Conservation (phyloP, 768 basidiomycete species). For the Cystofilobasidium macerans region DNA sequence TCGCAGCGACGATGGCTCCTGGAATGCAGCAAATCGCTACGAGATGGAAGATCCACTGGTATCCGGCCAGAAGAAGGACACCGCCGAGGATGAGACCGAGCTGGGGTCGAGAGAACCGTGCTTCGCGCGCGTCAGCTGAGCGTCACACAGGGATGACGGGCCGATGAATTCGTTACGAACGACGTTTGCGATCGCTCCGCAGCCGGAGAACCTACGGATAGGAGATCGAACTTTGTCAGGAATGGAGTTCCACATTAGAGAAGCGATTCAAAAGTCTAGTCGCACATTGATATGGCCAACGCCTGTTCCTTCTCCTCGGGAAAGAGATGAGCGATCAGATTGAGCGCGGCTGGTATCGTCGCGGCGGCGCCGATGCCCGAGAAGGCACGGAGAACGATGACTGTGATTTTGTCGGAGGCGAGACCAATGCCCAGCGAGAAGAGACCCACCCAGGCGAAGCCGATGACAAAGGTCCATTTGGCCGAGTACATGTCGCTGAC, state of each 20-base stretch:
- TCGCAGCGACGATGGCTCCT: constrained; percentile 17
- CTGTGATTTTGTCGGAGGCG: constrained; percentile 33
- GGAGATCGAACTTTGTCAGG: background rate
- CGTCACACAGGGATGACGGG: too few species aligned
- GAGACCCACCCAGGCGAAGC: constrained; percentile 33
- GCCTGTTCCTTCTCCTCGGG: constrained; percentile 24
- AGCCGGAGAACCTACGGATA: constrained; percentile 2
- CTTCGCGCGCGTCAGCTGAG: too few species aligned
- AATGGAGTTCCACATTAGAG: too few species aligned
- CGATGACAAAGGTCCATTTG: constrained; percentile 33
- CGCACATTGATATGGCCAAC: constrained; percentile 21
- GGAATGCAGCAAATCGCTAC: constrained; percentile 26
- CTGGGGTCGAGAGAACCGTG: too few species aligned
- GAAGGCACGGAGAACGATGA: constrained; percentile 36
- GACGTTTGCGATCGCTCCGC: constrained; percentile 28
- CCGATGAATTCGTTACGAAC: background rate
- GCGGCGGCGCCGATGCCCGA: constrained; percentile 32
- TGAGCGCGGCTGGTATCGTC: constrained; percentile 29
- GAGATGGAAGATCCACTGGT: constrained; percentile 27
- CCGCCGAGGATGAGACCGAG: constrained; percentile 28
- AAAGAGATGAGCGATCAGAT: constrained; percentile 27
- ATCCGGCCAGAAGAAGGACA: constrained; percentile 26
- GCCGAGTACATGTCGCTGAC: constrained; percentile 34
- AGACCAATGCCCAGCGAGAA: constrained; percentile 36
- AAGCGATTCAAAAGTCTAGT: background rate